A percentile compares a stretch with the other conserved stretches of the same genome.
phyloP scores from a whole-genome alignment of 1,284 basidiomycete genomes.

The Malassezia slooffiae region DNA sequence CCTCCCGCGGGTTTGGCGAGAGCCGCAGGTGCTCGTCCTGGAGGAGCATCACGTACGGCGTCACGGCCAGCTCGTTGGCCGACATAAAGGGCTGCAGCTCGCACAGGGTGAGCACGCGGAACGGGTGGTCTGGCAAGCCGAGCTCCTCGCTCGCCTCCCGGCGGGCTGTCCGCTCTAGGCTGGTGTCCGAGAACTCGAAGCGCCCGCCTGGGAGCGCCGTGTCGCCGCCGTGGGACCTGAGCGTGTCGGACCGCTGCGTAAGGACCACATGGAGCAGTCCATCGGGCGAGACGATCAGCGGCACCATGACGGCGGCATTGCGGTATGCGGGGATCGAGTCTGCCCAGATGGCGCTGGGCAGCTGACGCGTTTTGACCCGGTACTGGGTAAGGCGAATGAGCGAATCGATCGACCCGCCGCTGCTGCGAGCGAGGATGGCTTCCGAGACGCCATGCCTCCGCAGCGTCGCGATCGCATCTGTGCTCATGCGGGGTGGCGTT shows the following conservation, averaged over 20 bases:
- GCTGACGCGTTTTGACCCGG: background rate
- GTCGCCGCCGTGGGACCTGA: conserved; percentile 37
- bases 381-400: background rate
- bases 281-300: conserved; percentile 28
- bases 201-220: conserved; percentile 41
- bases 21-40: conserved; percentile 18
- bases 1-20: conserved; percentile 30
- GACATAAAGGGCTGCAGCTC: conserved; percentile 33
- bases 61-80: conserved; percentile 42
- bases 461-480: too few species aligned
- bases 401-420: background rate
- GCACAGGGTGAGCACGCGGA: conserved; percentile 27
- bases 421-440: background rate
- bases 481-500: too few species aligned
- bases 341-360: conserved; percentile 17
- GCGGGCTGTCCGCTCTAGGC: conserved; percentile 33
- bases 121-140: conserved; percentile 28
- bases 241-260: conserved; percentile 20
- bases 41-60: conserved; percentile 34
- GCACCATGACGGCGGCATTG: conserved; percentile 36
- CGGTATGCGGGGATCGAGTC: conserved; percentile 30
- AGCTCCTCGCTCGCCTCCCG: conserved; percentile 42
- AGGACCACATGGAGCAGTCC: conserved; percentile 40
- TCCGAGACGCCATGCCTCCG: background rate
- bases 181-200: conserved; percentile 30